Conservation (phyloP, 148 eudicot genomes). For the Polygonum maritimum region DNA sequence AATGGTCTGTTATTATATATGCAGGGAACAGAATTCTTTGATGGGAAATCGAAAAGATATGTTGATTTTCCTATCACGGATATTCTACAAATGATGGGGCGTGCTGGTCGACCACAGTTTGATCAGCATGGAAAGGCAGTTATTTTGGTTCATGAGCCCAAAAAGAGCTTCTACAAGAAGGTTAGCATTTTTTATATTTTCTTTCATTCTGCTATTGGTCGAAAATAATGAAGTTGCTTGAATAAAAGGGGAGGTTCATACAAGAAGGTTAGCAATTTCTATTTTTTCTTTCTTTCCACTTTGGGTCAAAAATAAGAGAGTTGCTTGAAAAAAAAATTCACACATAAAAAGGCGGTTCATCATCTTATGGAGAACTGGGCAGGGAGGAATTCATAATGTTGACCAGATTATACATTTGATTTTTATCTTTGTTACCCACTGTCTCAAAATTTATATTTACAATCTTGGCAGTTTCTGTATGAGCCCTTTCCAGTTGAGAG, state of each 20-base stretch:
- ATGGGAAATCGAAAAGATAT: conserved; percentile 80
- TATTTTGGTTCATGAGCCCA: conserved; percentile 95
- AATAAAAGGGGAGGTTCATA: too few species aligned
- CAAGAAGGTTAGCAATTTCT: too few species aligned
- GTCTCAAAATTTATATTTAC: not conserved
- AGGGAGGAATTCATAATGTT: not conserved
- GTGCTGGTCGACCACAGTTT: conserved; percentile 95
- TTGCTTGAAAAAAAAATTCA: too few species aligned
- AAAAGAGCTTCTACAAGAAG: conserved; percentile 93
- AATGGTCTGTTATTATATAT: not conserved
- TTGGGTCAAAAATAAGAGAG: too few species aligned
- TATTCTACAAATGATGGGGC: conserved; percentile 99
- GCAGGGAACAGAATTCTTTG: conserved; percentile 94
- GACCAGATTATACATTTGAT: not conserved
- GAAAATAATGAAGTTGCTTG: too few species aligned
- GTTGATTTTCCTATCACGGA: conserved; percentile 98
- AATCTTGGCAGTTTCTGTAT: conserved; percentile 63
- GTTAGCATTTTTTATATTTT: not conserved
- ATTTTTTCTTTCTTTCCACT: too few species aligned
- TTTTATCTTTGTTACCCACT: not conserved
- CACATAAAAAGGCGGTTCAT: too few species aligned
- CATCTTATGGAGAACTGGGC: too few species aligned
- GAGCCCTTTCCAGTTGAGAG: conserved; percentile 99
- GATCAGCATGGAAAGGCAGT: conserved; percentile 99
- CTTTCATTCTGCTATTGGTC: too few species aligned